Evolutionary conservation across 768 basidiomycete genomes (phyloP).

Genomic region (Botryobasidium botryosum): DNA sequence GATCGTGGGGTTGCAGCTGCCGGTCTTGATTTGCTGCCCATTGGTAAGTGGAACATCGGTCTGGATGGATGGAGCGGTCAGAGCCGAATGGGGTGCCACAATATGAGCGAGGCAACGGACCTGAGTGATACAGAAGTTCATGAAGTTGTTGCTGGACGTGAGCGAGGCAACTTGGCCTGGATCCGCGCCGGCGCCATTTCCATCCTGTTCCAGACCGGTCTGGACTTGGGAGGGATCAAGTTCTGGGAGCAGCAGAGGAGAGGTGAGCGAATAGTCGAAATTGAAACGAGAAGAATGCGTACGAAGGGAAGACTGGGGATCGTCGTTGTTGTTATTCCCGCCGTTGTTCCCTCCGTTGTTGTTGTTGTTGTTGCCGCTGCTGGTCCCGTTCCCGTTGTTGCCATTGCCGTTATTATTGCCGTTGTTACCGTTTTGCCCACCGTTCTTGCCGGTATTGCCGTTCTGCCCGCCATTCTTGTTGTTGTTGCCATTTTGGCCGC

Average conservation of each 20-base stretch:
- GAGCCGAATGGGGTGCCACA: no score
- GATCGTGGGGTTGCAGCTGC: constrained; percentile 20
- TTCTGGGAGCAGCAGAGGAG: not conserved
- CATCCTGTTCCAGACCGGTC: constrained; percentile 12
- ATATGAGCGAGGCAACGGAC: no score
- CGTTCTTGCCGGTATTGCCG: no score
- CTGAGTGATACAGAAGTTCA: constrained; percentile 16
- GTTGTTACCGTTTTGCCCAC: no score
- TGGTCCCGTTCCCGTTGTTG: no score
- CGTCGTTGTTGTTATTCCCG: no score
- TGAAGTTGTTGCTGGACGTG: constrained; percentile 21
- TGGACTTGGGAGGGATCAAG: constrained; percentile 6
- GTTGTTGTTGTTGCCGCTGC: no score
- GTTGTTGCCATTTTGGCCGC: not conserved
- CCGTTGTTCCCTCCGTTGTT: no score
- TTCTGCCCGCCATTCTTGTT: not conserved
- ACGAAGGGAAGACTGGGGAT: not conserved
- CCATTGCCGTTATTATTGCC: no score
- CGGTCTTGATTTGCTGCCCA: constrained; percentile 8
- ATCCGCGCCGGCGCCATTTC: constrained; percentile 9
- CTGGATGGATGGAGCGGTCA: no score
- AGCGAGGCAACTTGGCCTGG: constrained; percentile 19
- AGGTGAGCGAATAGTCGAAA: not conserved
- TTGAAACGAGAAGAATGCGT: not conserved
- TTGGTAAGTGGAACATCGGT: constrained; percentile 2